Conservation (phyloP, 1,284 basidiomycete species). For the Boletus mariae region DNA sequence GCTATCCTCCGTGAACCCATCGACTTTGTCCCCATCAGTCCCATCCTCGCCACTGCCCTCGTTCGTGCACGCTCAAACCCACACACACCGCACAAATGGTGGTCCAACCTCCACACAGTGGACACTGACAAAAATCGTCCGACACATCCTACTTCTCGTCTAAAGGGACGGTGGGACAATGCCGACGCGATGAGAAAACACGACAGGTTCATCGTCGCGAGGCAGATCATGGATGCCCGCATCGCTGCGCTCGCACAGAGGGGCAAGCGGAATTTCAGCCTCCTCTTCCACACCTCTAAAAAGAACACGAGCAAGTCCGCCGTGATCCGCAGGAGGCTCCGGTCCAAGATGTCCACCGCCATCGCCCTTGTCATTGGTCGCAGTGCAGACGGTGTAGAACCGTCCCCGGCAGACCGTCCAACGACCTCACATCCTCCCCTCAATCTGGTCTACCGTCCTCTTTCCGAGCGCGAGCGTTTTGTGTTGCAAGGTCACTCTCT, state of each 20-base stretch:
- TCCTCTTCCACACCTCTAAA: conserved; percentile 26
- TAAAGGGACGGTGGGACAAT: neutral
- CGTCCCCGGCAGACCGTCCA: neutral
- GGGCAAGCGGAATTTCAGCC: conserved; percentile 13
- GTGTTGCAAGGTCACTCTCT: conserved; percentile 19
- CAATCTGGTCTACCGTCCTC: conserved; percentile 4
- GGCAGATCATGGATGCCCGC: conserved; percentile 6
- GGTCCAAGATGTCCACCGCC: conserved; percentile 25
- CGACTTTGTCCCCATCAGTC: conserved; percentile 14
- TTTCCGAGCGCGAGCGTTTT: neutral
- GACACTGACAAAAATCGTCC: neutral
- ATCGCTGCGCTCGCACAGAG: conserved; percentile 6
- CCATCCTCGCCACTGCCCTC: conserved; percentile 13
- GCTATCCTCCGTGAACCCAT: conserved; percentile 17
- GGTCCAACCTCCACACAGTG: neutral
- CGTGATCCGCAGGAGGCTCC: conserved; percentile 24
- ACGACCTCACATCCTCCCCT: conserved; percentile 1
- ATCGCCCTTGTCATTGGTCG: conserved; percentile 25
- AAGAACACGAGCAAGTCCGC: conserved; percentile 28
- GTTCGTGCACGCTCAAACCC: neutral
- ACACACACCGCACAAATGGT: neutral
- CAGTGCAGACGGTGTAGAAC: conserved; percentile 11
- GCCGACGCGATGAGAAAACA: neutral
- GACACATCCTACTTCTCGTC: too few relatives aligned
- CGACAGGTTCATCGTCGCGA: neutral